Base-by-base conservation (phyloP, 805 yeast genomes). In the Hemisphaericaspora nanyangensis region DNA sequence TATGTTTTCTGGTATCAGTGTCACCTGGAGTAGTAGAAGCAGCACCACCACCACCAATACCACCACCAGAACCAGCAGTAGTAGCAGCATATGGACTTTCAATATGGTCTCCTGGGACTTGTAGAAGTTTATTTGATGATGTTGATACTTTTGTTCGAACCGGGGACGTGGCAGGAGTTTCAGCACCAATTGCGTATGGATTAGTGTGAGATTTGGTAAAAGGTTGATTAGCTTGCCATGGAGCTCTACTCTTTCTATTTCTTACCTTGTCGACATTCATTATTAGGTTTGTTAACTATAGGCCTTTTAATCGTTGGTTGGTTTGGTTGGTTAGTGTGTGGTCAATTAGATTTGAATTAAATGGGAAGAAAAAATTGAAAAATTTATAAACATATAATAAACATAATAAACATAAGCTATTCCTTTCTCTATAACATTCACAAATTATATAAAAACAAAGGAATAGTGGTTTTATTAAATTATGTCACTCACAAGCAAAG, bases 401-500 rank as follows among this genome's bases (percentile, higher is more conserved):
- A n/a, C n/a, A n/a, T n/a, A n/a, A n/a, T 22, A 22, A 7, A 22
- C 29, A 5, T 27, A 13, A 12, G 16, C 29, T 7, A 13, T 4
- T 8, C 29, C 16, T 27, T 7, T 6, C 5, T 4, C 15, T 13
- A 12, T 27, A 27, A 3, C 6, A 27, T 27, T 8, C 29, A 27
- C 16, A 26, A 7, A 13, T 27, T 7, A 10, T 17, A 29, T 7
- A 7, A 12, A 26, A 11, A 7, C 6, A 26, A 11, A 15, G 19
- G 17, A n/a, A n/a, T n/a, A n/a, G n/a, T n/a, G n/a, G n/a, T n/a
- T n/a, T n/a, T n/a, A n/a, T n/a, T n/a, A n/a, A n/a, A n/a, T n/a
- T n/a, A 87, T 88, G 96, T 83, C 95, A 18, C 65, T 91, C 35
- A 77, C 93, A 5, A 82, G 93, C 40, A 79, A 76, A 41, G 95